These are phyloP conservation scores for Phalaenopsis aphrodite DNA, from an alignment of 106 monocot species.

Conservation along the genomic window DNA sequence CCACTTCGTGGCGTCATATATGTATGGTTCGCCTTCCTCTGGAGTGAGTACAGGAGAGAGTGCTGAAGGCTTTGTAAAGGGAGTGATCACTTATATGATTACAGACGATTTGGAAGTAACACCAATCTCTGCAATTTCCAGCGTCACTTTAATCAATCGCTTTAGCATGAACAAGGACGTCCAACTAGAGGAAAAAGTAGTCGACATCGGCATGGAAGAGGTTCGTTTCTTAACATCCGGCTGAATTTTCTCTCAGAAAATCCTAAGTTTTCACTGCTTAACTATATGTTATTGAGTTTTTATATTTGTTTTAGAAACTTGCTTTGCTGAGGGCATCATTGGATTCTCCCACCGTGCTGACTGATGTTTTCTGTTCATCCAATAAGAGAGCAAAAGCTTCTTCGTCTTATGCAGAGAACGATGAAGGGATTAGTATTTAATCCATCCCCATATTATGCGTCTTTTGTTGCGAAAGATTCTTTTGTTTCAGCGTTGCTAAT, in stretches of 20 bases:
- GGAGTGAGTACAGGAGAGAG: too few relatives aligned
- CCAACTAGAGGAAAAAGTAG: constrained; percentile 17
- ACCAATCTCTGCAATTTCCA: constrained; percentile 26
- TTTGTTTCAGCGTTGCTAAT: too few relatives aligned
- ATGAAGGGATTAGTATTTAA: too few relatives aligned
- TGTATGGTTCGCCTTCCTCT: too few relatives aligned
- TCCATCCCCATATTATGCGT: too few relatives aligned
- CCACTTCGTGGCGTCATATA: too few relatives aligned
- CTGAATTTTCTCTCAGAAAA: neutral
- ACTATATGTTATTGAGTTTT: neutral
- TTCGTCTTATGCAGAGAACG: too few relatives aligned
- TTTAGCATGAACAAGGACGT: constrained; percentile 17
- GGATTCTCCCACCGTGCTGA: neutral
- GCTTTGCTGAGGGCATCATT: constrained; percentile 1
- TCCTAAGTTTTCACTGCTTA: neutral
- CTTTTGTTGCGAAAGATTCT: too few relatives aligned
- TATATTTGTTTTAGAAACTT: neutral
- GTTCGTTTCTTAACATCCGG: neutral
- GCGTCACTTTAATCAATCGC: constrained; percentile 20
- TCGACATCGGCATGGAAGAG: constrained; percentile 16
- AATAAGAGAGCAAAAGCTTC: too few relatives aligned
- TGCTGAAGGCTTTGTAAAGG: constrained; percentile 18
- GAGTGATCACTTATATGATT: constrained; percentile 24
- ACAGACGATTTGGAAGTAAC: constrained; percentile 29
- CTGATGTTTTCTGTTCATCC: neutral